Evolutionary conservation across 1,284 basidiomycete species (phyloP).

Genomic region (Cryptococcus sp.): DNA sequence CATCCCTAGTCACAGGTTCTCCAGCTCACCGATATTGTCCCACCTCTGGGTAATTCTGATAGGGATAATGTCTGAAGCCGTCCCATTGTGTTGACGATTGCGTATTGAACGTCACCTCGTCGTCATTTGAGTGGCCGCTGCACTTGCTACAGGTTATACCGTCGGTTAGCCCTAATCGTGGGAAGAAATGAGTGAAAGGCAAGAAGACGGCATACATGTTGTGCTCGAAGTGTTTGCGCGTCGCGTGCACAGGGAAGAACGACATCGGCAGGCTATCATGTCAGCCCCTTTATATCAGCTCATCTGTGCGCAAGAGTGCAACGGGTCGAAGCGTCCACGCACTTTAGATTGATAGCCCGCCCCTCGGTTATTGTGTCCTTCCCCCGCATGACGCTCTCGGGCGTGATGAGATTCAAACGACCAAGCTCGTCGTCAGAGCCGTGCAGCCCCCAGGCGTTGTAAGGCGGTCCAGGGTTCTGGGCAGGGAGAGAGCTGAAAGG

Average conservation of each 20-base stretch:
- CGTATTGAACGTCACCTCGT: slow-evolving; percentile 46
- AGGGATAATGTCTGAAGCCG: slow-evolving; percentile 45
- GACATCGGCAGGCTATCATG: background rate
- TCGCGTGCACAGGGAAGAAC: background rate
- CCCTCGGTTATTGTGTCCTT: slow-evolving; percentile 27
- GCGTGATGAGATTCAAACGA: slow-evolving; percentile 33
- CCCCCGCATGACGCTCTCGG: slow-evolving; percentile 28
- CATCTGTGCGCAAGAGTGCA: background rate
- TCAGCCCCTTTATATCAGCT: background rate
- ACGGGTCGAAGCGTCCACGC: background rate
- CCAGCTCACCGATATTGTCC: slow-evolving; percentile 22
- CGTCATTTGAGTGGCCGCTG: slow-evolving; percentile 31
- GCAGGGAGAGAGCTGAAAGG: slow-evolving; percentile 11
- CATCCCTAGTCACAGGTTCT: slow-evolving; percentile 9
- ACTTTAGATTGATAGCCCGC: slow-evolving; percentile 35
- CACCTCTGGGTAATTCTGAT: slow-evolving; percentile 27
- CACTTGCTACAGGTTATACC: slow-evolving; percentile 9
- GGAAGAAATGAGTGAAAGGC: no score
- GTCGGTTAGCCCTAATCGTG: background rate
- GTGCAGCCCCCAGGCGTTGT: slow-evolving; percentile 38
- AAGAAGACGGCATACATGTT: background rate
- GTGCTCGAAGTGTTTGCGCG: background rate
- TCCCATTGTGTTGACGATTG: slow-evolving; percentile 51
- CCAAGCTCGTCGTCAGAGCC: slow-evolving; percentile 34
- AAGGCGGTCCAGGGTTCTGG: slow-evolving; percentile 26